Evolutionary conservation across 495 filamentous ascomycete genomes (phyloP), one percentile per base, ranked within the genome.

Genomic region (Margaritispora aquatica): DNA sequence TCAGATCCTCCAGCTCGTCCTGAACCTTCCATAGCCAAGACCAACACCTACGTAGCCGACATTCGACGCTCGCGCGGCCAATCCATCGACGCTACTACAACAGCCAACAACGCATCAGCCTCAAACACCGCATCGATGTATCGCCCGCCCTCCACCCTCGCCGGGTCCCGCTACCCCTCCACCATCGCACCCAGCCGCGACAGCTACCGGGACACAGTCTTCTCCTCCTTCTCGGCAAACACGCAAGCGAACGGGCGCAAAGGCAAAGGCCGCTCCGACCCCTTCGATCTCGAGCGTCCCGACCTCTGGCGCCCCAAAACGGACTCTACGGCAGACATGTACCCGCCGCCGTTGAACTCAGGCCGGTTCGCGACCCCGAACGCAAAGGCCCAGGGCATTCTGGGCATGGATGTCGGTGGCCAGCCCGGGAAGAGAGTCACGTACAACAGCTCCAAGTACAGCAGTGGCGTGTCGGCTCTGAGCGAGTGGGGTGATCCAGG

Each of bases 221-320:
- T 55, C 26, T 68, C 65, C 4, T 68, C 62, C 20, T 63, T 68
- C 44, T 65, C 62, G 9, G 55, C 55, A 20, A 63, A 63, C 17
- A 62, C 23, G 10, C 62, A 62, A 9, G 55, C 55, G 19, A 63
- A 63, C 17, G 65, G 22, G 10, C 62, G 65, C 26, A 68, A 63
- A 58, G 75, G 74, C 53, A 81, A 79, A 57, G 79, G 78, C 65
- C 83, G 84, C 57, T 87, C 84, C 17, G 81, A 88, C 54, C 84
- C 84, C 0, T 88, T 87, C 61, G 85, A 88, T 62, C 70, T 87
- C 1, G 83, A 87, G 52, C 70, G 75, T 24, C 80, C 81, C 15
- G 77, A 79, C 57, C 68, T 80, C 3, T 64, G 77, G 31, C 68
- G 60, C 0, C 66, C 58, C 13, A 27, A 36, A 26, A 44, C 24